phyloP scores from a whole-genome alignment of 805 yeast genomes.

The Starmerella davenportii region DNA sequence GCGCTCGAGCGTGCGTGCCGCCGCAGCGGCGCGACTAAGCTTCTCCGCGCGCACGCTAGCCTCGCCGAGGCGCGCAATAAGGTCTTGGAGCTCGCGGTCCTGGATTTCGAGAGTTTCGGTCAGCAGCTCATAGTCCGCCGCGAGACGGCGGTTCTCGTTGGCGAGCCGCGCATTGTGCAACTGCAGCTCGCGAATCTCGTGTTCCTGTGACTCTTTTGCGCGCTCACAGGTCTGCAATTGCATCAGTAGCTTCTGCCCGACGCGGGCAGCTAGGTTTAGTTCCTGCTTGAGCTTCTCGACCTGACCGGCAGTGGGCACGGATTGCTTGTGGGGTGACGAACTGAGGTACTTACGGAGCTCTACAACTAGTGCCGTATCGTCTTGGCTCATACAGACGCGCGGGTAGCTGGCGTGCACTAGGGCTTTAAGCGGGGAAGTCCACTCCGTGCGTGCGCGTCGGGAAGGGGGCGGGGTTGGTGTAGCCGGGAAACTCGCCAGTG shows the following conservation, averaged over 20 bases:
- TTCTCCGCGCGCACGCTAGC: conserved; percentile 8
- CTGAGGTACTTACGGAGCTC: conserved; percentile 13
- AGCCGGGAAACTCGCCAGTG: too few relatives aligned
- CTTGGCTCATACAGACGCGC: conserved; percentile 8
- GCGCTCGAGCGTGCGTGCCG: conserved; percentile 13
- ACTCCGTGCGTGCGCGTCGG: background rate
- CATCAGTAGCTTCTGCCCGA: conserved; percentile 15
- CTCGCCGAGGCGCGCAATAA: conserved; percentile 7
- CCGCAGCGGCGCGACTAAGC: conserved; percentile 9
- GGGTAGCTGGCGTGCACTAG: background rate
- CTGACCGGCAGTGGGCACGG: conserved; percentile 2
- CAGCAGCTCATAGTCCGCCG: conserved; percentile 9
- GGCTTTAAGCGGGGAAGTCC: background rate
- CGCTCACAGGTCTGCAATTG: conserved; percentile 14
- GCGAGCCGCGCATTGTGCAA: conserved; percentile 7
- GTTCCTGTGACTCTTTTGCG: conserved; percentile 6
- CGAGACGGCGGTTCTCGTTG: conserved; percentile 11
- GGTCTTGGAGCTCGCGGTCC: conserved; percentile 9
- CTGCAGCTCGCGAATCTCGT: conserved; percentile 6
- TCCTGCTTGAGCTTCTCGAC: conserved; percentile 14
- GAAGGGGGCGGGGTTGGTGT: background rate
- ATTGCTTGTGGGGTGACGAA: background rate
- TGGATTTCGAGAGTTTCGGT: conserved; percentile 9
- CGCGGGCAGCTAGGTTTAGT: conserved; percentile 17
- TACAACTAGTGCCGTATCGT: conserved; percentile 10